Base-by-base conservation (phyloP, 306 rosid genomes). In the Lupinus albus region DNA sequence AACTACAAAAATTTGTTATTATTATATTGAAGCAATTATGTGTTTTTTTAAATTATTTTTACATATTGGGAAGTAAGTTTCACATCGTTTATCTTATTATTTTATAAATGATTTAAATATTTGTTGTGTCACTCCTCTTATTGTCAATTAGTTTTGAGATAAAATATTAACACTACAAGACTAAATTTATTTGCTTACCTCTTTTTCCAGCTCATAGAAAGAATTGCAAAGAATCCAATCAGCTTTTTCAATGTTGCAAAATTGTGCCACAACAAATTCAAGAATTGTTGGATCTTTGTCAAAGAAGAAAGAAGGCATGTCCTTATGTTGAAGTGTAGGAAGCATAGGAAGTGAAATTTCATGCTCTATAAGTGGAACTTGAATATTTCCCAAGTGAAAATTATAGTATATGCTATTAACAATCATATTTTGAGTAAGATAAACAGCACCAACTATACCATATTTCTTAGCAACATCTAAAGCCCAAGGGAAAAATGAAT, bases 401-500 rank as follows among this genome's bases (percentile, higher is more conserved):
- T 76, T 71, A 11, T 62, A 70, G 53, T 53, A 76, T 41, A 76
- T 61, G n/a, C 54, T 76, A 62, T 35, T 69, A 0, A 70, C 71
- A 9, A 0, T 38, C 67, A 70, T 55, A 36, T 74, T 77, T 70
- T 77, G 81, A 36, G 81, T 70, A n/a, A 77, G 61, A 2, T 35
- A 82, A 14, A 2, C 7, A 9, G 57, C 81, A 1, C 81, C 76
- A 48, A 50, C 18, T 0, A 85, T 20, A 18, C 77, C 80, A 47
- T 67, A 53, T 21, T 38, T 49, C 49, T 74, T 79, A 9, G 84
- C 84, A 44, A 85, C 84, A 0, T 82, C 84, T 0, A 82, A 55
- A 9, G 50, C 57, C 89, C 89, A 85, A 45, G 82, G 54, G 8
- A 80, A 1, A 18, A 78, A 55, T 12, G 85, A 10, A 74, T 80